Evolutionary conservation across 352 stramenopile species (phyloP).

Genomic region (Thraustochytrium striatum): DNA sequence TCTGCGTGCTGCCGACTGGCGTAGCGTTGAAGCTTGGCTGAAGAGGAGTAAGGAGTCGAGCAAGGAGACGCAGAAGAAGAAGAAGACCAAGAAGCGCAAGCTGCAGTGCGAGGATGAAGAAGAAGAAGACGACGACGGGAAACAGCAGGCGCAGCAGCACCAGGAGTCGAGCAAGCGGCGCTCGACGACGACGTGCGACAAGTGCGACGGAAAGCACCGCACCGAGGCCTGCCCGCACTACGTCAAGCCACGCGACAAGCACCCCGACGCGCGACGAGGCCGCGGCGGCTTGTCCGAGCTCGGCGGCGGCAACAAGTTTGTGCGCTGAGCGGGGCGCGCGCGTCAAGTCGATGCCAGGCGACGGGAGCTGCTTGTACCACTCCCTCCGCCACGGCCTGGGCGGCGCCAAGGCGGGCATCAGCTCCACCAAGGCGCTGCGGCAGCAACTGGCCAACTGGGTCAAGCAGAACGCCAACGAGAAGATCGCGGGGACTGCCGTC

Average conservation of each 20-base stretch:
- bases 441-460: conserved; percentile 46
- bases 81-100: not conserved
- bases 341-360: conserved; percentile 51
- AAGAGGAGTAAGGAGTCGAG: not conserved
- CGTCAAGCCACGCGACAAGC: conserved; percentile 50
- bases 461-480: conserved; percentile 21
- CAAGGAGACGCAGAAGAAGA: not conserved
- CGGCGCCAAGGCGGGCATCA: not conserved
- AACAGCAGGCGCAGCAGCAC: not conserved
- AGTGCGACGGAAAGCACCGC: conserved; percentile 53
- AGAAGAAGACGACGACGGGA: too few species aligned
- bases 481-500: conserved; percentile 52
- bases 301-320: conserved; percentile 33
- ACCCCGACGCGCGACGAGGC: conserved; percentile 52
- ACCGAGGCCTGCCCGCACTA: conserved; percentile 52
- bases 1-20: not conserved
- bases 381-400: conserved; percentile 51
- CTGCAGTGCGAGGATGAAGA: not conserved
- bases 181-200: conserved; percentile 47
- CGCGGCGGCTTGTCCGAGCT: conserved; percentile 21
- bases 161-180: not conserved
- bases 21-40: not conserved
- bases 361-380: conserved; percentile 55
- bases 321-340: not conserved
- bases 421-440: conserved; percentile 41